Evolutionary conservation across 805 yeast genomes (phyloP), one percentile per base, ranked within the genome.

Genomic region (Barnettozyma vustinii): DNA sequence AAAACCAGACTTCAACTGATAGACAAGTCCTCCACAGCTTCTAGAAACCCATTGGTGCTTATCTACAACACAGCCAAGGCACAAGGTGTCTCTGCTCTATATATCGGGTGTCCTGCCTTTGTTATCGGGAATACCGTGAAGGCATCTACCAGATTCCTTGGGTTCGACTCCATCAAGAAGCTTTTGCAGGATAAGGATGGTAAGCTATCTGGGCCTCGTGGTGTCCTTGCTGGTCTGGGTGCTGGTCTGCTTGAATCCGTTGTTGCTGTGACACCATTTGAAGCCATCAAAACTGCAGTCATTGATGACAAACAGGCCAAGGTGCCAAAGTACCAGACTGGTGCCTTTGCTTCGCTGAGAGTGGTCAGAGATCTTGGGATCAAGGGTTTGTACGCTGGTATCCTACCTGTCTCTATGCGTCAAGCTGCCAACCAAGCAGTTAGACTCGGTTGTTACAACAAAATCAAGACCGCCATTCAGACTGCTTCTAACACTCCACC

Each of bases 401-500:
- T 92, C 8, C 70, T 91, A 7, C 98, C 99, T 0, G 98, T 92
- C 6, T 87, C 97, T 0, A 70, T 91, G 74, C 81, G 99, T 63
- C 99, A 92, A 67, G 98, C 97, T 9, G 83, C 98, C 3, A 92
- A 92, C 68, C 94, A 88, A 56, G 96, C 96, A 3, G 98, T 94
- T 15, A 78, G 99, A 59, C 74, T 92, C 56, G 98, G 98, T 3
- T 84, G 96, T 37, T 92, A 92, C 69, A 90, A 89, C 64, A 80
- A 91, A 56, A 84, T 92, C 70, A 91, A 92, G 66, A 75, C 87
- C 6, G 66, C 82, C 63, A 73, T 89, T 44, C 96, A 89, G 66
- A 81, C 79, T 56, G 80, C 83, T 37, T 76, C 83, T 40, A 77
- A 80, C 46, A 67, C 84, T 2, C 82, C 81, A 44, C 83, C 94